These are phyloP conservation scores for Stenocarpella maydis DNA, from an alignment of 2,329 filamentous ascomycete genomes.

Conservation along the genomic window DNA sequence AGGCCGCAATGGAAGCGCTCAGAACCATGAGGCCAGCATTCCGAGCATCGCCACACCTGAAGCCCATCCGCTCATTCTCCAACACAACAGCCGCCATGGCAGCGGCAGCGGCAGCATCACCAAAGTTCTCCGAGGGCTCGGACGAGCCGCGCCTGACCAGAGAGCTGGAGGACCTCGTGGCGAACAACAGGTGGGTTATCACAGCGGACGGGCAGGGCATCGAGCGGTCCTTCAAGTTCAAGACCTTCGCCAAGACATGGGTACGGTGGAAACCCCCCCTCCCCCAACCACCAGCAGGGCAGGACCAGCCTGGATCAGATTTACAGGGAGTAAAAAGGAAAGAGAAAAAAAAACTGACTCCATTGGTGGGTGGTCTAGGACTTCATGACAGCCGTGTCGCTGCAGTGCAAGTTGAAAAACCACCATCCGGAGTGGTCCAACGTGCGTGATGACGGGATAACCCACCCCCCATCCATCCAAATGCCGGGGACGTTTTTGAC, in stretches of 20 bases:
- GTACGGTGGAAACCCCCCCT: too few relatives aligned
- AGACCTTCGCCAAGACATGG: conserved; percentile 72
- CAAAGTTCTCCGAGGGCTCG: conserved; percentile 55
- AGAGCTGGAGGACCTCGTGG: conserved; percentile 47
- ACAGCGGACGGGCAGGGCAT: conserved; percentile 60
- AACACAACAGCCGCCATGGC: conserved; percentile 12
- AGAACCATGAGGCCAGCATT: not conserved
- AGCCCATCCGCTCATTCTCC: conserved; percentile 13
- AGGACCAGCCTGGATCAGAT: too few relatives aligned
- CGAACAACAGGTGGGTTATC: conserved; percentile 57
- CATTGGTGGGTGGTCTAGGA: conserved; percentile 53
- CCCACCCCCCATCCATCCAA: too few relatives aligned
- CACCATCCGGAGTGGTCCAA: conserved; percentile 84
- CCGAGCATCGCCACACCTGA: not conserved
- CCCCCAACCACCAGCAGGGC: too few relatives aligned
- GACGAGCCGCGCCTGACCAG: conserved; percentile 49
- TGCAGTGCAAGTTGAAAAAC: conserved; percentile 72
- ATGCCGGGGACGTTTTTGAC: too few relatives aligned
- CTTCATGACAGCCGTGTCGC: conserved; percentile 77
- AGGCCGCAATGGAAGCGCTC: conserved; percentile 2
- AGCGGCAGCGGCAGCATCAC: conserved; percentile 33
- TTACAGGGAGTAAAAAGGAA: too few relatives aligned
- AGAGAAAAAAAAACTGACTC: not conserved
- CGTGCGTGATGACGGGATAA: conserved; percentile 49
- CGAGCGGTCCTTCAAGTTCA: conserved; percentile 69